These are phyloP conservation scores for Globisporangium nagaii DNA, from an alignment of 352 stramenopile genomes.

Conservation along the genomic window DNA sequence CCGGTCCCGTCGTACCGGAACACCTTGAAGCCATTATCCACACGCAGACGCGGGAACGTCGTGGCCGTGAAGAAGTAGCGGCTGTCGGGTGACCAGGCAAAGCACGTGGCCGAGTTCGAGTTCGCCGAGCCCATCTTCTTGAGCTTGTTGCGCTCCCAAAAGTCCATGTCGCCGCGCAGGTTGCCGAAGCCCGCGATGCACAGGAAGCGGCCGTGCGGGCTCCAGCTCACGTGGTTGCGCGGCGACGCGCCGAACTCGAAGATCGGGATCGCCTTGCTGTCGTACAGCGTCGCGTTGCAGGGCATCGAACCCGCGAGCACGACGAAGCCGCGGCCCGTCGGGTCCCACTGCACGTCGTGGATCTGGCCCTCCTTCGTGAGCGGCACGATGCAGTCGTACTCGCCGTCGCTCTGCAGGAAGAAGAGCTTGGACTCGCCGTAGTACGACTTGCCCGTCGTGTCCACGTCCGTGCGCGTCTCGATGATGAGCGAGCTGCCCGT, in stretches of 20 bases:
- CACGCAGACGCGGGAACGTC: constrained; percentile 96
- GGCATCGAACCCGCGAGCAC: constrained; percentile 95
- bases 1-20: constrained; percentile 95
- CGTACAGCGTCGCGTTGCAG: constrained; percentile 93
- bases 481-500: constrained; percentile 84
- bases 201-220: constrained; percentile 95
- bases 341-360: constrained; percentile 94
- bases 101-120: constrained; percentile 74
- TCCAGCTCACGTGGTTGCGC: constrained; percentile 95
- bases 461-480: constrained; percentile 89
- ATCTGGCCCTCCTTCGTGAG: constrained; percentile 90
- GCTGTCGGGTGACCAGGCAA: constrained; percentile 93
- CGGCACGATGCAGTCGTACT: constrained; percentile 89
- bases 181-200: constrained; percentile 96
- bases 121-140: constrained; percentile 91
- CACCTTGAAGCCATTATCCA: constrained; percentile 97
- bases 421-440: constrained; percentile 97
- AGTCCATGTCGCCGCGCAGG: constrained; percentile 95
- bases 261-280: constrained; percentile 90
- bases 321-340: constrained; percentile 88
- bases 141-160: constrained; percentile 94
- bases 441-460: constrained; percentile 94
- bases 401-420: constrained; percentile 90
- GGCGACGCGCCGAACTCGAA: constrained; percentile 96
- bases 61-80: constrained; percentile 95